Percentiles rank a stretch among this genome's conserved stretches.
These are phyloP conservation scores for Cornus kousa DNA, from an alignment of 148 eudicot genomes.

Conservation along the genomic window DNA sequence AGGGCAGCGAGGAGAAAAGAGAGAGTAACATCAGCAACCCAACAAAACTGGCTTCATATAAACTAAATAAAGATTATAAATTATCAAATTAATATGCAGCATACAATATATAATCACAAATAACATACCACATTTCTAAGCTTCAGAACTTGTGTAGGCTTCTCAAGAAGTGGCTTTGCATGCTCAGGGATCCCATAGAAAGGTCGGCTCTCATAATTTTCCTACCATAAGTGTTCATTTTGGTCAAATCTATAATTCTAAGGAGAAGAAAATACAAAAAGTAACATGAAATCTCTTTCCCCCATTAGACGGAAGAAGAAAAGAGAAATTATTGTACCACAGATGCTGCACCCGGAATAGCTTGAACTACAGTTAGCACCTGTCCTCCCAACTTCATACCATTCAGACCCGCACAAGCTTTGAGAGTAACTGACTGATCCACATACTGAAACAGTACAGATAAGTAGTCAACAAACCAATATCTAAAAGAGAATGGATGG, in stretches of 20 bases:
- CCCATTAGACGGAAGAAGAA: neutral
- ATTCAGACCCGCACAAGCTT: conserved; percentile 88
- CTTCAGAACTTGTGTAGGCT: conserved; percentile 75
- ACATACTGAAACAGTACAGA: conserved; percentile 53
- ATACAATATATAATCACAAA: neutral
- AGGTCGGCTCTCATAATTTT: conserved; percentile 36
- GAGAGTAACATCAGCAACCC: neutral
- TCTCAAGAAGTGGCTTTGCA: conserved; percentile 72
- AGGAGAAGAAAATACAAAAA: conserved; percentile 8
- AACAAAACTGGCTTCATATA: neutral
- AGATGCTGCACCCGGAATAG: conserved; percentile 48
- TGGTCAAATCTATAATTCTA: neutral
- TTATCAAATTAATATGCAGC: neutral
- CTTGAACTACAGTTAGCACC: conserved; percentile 75
- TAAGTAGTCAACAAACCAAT: conserved; percentile 10
- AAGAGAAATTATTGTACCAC: conserved; percentile 35
- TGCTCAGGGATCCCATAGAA: conserved; percentile 84
- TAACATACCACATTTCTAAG: conserved; percentile 69
- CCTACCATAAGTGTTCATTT: conserved; percentile 36
- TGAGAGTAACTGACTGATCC: conserved; percentile 67
- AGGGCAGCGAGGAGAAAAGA: neutral
- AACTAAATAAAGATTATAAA: neutral
- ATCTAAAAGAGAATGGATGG: neutral
- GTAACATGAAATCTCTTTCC: neutral
- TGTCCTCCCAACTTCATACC: conserved; percentile 81